Evolutionary conservation across 2,329 filamentous ascomycete genomes (phyloP), one percentile per base, ranked within the genome.

Genomic region (Claviceps digitariae): DNA sequence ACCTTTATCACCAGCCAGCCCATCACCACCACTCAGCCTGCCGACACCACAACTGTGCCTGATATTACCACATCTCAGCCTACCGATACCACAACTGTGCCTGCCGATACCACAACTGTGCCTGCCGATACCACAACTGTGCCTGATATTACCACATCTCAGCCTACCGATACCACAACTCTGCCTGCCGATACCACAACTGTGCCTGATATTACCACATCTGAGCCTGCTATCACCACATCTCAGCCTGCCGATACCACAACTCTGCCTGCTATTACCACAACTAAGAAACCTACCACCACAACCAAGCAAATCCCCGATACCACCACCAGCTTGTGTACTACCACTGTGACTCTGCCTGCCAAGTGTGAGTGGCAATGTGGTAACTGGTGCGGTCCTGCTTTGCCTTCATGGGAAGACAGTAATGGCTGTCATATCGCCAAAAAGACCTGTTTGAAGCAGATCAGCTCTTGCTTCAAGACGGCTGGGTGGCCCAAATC

Each of bases 301-400:
- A 58, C 60, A 10, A 54, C 57, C 46, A 51, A 55, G 48, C 56
- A 55, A 1, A 29, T 41, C 15, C 36, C 64, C 29, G 70, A 66
- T 23, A 69, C 69, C 17, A 65, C 62, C 29, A 63, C 65, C 41
- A 61, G 69, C n/a, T 62, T 75, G 51, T 80, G 77, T 64, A 76
- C 72, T 10, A 65, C 70, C 48, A 77, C 74, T 25, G 63, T 67
- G 25, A 68, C 71, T 12, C 62, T 71, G 25, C 71, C 74, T 10
- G 64, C 74, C 48, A 68, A 65, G 31, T 80, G 77, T 64, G 77
- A 80, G 62, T 80, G 77, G 64, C 67, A 72, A 57, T 74, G 73
- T 57, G 78, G 77, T 48, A 72, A 69, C 56, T 81, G 77, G 76
- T 79, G 75, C 61, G 71, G 71, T 40, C 69, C 68, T 47, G 69